Evolutionary conservation across 176 grass and related monocot genomes (phyloP).

Genomic region (Rhynchospora breviuscula): DNA sequence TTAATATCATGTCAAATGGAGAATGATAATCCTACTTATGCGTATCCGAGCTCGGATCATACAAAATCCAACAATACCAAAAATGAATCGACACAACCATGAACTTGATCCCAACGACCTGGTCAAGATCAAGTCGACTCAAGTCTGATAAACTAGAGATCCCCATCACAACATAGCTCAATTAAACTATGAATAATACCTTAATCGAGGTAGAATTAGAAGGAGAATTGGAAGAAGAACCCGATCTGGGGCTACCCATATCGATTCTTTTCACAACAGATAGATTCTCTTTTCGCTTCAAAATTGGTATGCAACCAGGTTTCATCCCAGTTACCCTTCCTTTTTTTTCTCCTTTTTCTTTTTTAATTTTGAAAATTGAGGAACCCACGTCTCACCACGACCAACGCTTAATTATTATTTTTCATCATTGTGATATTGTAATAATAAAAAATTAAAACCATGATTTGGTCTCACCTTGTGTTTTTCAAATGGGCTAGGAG

Average conservation of each 20-base stretch:
- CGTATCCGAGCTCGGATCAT: not conserved
- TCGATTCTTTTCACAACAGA: slow-evolving; percentile 22
- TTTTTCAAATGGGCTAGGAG: slow-evolving; percentile 17
- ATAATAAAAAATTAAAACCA: slow-evolving; percentile 18
- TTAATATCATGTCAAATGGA: slow-evolving; percentile 1
- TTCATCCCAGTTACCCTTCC: slow-evolving; percentile 20
- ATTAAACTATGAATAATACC: slow-evolving; percentile 5
- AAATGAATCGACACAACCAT: not conserved
- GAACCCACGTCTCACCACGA: slow-evolving; percentile 33
- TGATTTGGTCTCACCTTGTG: slow-evolving; percentile 28
- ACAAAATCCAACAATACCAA: not conserved
- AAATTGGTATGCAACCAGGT: slow-evolving; percentile 21
- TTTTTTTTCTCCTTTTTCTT: not conserved
- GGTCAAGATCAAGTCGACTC: not conserved
- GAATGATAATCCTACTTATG: not conserved
- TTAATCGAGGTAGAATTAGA: slow-evolving; percentile 23
- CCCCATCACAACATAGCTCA: not conserved
- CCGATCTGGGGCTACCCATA: slow-evolving; percentile 22
- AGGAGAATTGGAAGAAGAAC: slow-evolving; percentile 19
- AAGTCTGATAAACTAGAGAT: slow-evolving; percentile 13
- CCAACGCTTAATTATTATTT: not conserved
- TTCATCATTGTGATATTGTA: slow-evolving; percentile 7
- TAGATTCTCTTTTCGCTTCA: slow-evolving; percentile 14
- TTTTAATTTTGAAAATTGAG: not conserved
- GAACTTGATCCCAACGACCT: not conserved